Evolutionary conservation across 148 eudicot species (phyloP).

Genomic region (Chenopodium album): DNA sequence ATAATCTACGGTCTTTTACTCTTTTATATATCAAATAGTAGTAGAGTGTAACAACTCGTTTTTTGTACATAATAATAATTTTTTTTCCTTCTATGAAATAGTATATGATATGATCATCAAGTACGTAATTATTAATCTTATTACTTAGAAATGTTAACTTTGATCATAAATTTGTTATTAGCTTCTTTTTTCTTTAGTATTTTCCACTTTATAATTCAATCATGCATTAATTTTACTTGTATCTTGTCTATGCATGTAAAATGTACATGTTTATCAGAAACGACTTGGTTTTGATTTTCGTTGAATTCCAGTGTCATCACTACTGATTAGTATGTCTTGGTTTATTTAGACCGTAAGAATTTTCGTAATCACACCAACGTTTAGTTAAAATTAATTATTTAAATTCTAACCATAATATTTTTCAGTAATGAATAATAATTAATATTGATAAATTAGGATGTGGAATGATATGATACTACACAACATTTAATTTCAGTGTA

Average conservation of each 20-base stretch:
- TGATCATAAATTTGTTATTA: neutral
- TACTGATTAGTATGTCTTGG: neutral
- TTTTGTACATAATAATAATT: conserved; percentile 10
- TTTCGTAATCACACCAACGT: too few species aligned
- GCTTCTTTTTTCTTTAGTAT: neutral
- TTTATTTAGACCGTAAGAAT: too few species aligned
- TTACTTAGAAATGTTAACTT: neutral
- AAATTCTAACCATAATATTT: too few species aligned
- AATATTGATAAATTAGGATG: too few species aligned
- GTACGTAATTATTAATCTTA: neutral
- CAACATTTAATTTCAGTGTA: too few species aligned
- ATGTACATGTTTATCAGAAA: neutral
- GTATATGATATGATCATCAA: neutral
- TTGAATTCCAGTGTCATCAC: too few species aligned
- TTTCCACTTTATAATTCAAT: neutral
- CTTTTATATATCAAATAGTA: neutral
- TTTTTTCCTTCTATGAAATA: neutral
- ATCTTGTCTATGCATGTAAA: neutral
- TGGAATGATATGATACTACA: too few species aligned
- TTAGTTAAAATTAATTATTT: too few species aligned
- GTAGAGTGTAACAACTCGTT: neutral
- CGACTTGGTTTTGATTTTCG: too few species aligned
- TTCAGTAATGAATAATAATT: too few species aligned
- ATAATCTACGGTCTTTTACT: neutral
- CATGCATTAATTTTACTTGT: neutral